Evolutionary conservation across 1,139 yeast genomes (phyloP).

Genomic region (Suhomyces bokatorum): DNA sequence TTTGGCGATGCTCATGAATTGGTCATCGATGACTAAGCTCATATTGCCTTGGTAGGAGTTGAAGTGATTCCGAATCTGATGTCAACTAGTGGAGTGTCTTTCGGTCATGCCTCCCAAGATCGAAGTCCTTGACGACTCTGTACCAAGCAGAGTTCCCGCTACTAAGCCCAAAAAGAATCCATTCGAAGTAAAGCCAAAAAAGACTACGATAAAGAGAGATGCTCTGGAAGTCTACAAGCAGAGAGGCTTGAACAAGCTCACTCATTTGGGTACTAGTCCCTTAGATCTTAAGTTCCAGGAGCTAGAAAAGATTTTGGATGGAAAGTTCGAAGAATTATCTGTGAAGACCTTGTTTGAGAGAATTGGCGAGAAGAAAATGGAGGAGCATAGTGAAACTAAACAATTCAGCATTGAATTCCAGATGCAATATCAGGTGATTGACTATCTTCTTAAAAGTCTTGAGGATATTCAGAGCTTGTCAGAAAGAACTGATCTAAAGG

Average conservation of each 20-base stretch:
- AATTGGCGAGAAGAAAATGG: not conserved
- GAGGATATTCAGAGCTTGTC: conserved; percentile 24
- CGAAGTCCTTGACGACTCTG: conserved; percentile 16
- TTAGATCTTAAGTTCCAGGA: conserved; percentile 37
- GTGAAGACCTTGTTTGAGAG: conserved; percentile 18
- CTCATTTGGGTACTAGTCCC: conserved; percentile 32
- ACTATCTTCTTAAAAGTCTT: conserved; percentile 32
- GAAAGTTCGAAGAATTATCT: conserved; percentile 27
- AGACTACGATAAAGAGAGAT: conserved; percentile 34
- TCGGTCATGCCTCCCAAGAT: conserved; percentile 29
- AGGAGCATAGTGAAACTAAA: not conserved
- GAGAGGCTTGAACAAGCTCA: conserved; percentile 40
- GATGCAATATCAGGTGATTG: conserved; percentile 26
- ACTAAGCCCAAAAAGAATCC: conserved; percentile 29
- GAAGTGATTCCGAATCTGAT: not conserved
- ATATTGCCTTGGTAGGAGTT: not conserved
- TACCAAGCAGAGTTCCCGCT: not conserved
- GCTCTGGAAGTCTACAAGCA: conserved; percentile 35
- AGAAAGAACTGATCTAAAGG: conserved; percentile 15
- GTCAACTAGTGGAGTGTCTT: too few species aligned
- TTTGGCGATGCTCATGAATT: conserved; percentile 5
- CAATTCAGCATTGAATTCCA: not conserved
- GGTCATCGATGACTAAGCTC: conserved; percentile 2
- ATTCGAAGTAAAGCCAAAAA: conserved; percentile 27
- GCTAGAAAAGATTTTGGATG: conserved; percentile 29